A percentile compares a stretch with the other conserved stretches of the same genome.
phyloP scores from a whole-genome alignment of 306 rosid genomes.

The Malus fusca region DNA sequence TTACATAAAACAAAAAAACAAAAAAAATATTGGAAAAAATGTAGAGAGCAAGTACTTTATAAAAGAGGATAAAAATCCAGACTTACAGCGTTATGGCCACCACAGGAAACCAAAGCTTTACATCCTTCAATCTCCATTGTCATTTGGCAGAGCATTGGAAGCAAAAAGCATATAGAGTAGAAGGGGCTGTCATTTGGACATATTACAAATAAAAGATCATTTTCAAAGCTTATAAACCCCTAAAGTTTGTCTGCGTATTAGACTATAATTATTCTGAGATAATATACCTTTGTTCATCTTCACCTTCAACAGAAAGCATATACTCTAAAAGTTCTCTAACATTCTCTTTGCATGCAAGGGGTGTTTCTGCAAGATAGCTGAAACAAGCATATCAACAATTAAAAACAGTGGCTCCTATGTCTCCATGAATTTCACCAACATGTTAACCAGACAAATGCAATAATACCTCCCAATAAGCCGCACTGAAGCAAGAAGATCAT shows the following conservation, averaged over 20 bases:
- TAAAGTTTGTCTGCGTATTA: slow-evolving; percentile 4
- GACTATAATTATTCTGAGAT: slow-evolving; percentile 10
- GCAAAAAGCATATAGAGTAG: slow-evolving; percentile 69
- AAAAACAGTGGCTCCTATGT: background rate
- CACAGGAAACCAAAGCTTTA: slow-evolving; percentile 50
- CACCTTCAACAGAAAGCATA: slow-evolving; percentile 79
- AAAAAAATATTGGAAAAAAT: background rate
- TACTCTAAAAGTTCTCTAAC: slow-evolving; percentile 63
- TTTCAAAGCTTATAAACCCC: background rate
- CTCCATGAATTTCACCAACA: background rate
- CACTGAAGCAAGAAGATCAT: slow-evolving; percentile 89
- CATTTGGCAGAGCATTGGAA: slow-evolving; percentile 78
- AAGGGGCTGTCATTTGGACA: slow-evolving; percentile 64
- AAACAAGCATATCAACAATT: slow-evolving; percentile 16
- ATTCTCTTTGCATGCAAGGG: slow-evolving; percentile 70
- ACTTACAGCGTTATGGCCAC: slow-evolving; percentile 75
- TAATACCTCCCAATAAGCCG: slow-evolving; percentile 81
- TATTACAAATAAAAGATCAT: slow-evolving; percentile 16
- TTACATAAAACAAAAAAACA: background rate
- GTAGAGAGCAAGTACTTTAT: background rate
- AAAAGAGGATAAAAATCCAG: background rate
- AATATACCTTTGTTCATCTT: slow-evolving; percentile 74
- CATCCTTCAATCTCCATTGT: slow-evolving; percentile 79
- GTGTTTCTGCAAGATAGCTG: slow-evolving; percentile 97
- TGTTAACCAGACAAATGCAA: background rate